Conservation (phyloP, 2,329 filamentous ascomycete species). For the Neofusicoccum sp. region DNA sequence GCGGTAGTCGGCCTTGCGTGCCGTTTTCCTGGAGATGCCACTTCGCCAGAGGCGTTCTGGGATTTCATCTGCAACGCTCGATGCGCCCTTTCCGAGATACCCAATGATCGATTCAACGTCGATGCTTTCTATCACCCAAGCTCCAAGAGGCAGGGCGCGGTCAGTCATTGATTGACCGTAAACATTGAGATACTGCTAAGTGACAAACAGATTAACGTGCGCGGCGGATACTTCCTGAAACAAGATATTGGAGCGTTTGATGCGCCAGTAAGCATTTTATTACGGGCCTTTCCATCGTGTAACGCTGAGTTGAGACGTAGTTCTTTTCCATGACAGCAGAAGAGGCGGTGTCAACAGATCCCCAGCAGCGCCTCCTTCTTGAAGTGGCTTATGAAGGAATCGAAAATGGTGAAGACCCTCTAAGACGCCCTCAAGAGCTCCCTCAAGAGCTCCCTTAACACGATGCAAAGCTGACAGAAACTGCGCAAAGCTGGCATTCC, state of each 20-base stretch:
- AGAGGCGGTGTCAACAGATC: conserved; percentile 28
- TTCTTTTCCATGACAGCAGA: conserved; percentile 27
- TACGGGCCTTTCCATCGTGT: too few species aligned
- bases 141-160: conserved; percentile 32
- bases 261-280: neutral
- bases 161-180: neutral
- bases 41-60: conserved; percentile 24
- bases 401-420: conserved; percentile 32
- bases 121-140: conserved; percentile 24
- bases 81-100: conserved; percentile 24
- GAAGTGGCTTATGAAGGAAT: conserved; percentile 40
- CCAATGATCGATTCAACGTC: conserved; percentile 27
- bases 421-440: neutral
- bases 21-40: conserved; percentile 24
- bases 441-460: too few species aligned
- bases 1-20: conserved; percentile 26
- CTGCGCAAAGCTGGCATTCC: conserved; percentile 14
- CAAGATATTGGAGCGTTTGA: conserved; percentile 18
- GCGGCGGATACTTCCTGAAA: conserved; percentile 14
- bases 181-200: neutral
- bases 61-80: conserved; percentile 24
- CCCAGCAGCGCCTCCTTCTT: conserved; percentile 26
- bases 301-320: too few species aligned
- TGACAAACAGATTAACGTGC: neutral
- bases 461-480: conserved; percentile 8